phyloP scores from a whole-genome alignment of 139 green algal genomes.

The Chlorella sp. region DNA sequence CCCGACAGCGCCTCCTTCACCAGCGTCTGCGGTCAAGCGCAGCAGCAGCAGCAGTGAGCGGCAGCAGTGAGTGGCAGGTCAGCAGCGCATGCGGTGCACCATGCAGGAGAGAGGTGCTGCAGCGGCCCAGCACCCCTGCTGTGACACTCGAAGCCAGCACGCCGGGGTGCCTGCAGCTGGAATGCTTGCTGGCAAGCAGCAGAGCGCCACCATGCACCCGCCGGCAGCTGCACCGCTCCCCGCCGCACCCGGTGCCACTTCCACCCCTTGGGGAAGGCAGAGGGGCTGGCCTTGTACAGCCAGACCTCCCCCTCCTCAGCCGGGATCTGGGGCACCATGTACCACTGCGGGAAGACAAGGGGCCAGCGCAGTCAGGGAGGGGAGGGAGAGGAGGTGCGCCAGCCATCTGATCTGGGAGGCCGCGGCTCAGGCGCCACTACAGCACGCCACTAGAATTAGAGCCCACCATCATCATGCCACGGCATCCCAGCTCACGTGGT shows the following conservation, averaged over 20 bases:
- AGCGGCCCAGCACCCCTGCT: too few relatives aligned
- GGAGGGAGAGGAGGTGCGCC: neutral
- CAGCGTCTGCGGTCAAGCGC: neutral
- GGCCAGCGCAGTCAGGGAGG: neutral
- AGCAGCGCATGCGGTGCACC: too few relatives aligned
- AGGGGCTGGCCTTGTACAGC: neutral
- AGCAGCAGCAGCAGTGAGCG: too few relatives aligned
- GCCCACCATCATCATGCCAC: neutral
- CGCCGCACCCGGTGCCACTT: neutral
- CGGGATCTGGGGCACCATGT: constrained; percentile 19
- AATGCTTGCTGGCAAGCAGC: too few relatives aligned
- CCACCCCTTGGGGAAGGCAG: constrained; percentile 24
- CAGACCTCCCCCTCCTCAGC: neutral
- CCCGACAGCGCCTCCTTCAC: neutral
- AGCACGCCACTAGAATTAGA: neutral
- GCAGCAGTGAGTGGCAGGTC: too few relatives aligned
- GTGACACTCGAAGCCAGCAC: too few relatives aligned
- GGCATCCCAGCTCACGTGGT: neutral
- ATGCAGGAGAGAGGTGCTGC: too few relatives aligned
- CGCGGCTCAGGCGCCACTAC: neutral
- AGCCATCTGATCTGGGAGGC: too few relatives aligned
- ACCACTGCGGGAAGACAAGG: neutral
- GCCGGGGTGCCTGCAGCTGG: too few relatives aligned
- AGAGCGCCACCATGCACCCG: too few relatives aligned
- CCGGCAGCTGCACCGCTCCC: too few relatives aligned